Percentiles rank a stretch among this genome's conserved stretches.
phyloP scores from a whole-genome alignment of 495 filamentous ascomycete genomes.

The Neurospora intermedia region DNA sequence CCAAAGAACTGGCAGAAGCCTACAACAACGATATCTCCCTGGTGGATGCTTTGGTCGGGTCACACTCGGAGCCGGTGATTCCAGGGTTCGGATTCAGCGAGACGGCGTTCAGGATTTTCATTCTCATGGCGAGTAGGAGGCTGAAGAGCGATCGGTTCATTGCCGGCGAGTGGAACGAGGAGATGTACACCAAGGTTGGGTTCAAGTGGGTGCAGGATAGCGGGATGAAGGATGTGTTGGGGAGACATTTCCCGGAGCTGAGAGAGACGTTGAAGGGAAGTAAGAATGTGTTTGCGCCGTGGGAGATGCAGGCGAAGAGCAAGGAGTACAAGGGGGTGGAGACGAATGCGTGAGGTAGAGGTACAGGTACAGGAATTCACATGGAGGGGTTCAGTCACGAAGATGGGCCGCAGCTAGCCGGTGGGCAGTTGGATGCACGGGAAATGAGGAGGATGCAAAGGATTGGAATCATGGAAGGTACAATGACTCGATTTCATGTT shows the following conservation, averaged over 20 bases:
- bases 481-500: not conserved
- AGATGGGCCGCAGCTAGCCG: not conserved
- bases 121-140: slow-evolving; percentile 26
- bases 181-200: slow-evolving; percentile 28
- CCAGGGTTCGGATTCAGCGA: slow-evolving; percentile 35
- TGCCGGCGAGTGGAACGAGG: slow-evolving; percentile 22
- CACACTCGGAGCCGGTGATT: slow-evolving; percentile 25
- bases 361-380: too few species aligned
- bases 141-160: slow-evolving; percentile 35
- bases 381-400: not conserved
- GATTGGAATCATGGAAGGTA: not conserved
- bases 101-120: slow-evolving; percentile 30
- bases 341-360: not conserved
- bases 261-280: slow-evolving; percentile 11
- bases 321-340: slow-evolving; percentile 22
- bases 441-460: not conserved
- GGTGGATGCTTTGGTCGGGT: slow-evolving; percentile 31
- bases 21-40: slow-evolving; percentile 26
- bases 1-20: slow-evolving; percentile 14
- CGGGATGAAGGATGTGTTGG: slow-evolving; percentile 23
- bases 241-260: slow-evolving; percentile 28
- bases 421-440: not conserved
- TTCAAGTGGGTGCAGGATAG: slow-evolving; percentile 29
- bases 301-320: slow-evolving; percentile 18
- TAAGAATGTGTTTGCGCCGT: slow-evolving; percentile 30